Percentiles rank a stretch among this genome's conserved stretches.
Evolutionary conservation across 352 stramenopile species (phyloP).

Genomic region (Pythium dissotocum): DNA sequence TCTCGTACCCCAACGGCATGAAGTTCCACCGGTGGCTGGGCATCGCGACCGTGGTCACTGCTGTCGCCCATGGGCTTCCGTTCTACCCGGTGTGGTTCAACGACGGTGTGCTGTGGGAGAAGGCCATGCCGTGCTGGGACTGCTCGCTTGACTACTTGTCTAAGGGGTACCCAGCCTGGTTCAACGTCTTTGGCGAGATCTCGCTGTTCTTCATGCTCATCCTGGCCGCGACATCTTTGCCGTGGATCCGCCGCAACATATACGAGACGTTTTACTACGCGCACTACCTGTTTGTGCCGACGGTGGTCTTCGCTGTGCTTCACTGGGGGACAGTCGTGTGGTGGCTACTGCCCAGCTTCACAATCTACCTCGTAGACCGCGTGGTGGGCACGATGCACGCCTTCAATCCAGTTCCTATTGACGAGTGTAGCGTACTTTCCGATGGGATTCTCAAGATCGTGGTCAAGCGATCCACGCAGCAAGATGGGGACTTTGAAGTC

Average conservation of each 20-base stretch:
- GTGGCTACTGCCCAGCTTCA: conserved; percentile 39
- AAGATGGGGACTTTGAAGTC: conserved; percentile 26
- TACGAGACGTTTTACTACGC: conserved; percentile 48
- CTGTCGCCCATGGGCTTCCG: conserved; percentile 42
- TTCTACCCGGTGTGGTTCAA: conserved; percentile 28
- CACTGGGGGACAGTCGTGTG: conserved; percentile 38
- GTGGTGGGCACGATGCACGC: conserved; percentile 29
- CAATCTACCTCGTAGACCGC: conserved; percentile 41
- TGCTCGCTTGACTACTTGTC: conserved; percentile 33
- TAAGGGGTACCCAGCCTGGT: conserved; percentile 32
- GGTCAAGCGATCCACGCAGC: conserved; percentile 21
- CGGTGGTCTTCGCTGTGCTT: conserved; percentile 41
- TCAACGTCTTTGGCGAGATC: conserved; percentile 46
- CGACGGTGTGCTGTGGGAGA: conserved; percentile 12
- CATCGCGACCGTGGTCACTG: conserved; percentile 29
- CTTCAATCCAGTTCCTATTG: conserved; percentile 31
- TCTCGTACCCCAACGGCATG: conserved; percentile 48
- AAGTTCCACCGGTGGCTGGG: conserved; percentile 48
- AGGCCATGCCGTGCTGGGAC: conserved; percentile 45
- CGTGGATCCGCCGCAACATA: conserved; percentile 35
- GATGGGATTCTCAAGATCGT: conserved; percentile 41
- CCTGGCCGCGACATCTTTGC: conserved; percentile 35
- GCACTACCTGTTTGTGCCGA: conserved; percentile 35
- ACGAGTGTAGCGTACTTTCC: conserved; percentile 20
- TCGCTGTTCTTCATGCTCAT: conserved; percentile 38